These are phyloP conservation scores for Blastosporella zonata DNA, from an alignment of 1,284 basidiomycete species.

Conservation along the genomic window DNA sequence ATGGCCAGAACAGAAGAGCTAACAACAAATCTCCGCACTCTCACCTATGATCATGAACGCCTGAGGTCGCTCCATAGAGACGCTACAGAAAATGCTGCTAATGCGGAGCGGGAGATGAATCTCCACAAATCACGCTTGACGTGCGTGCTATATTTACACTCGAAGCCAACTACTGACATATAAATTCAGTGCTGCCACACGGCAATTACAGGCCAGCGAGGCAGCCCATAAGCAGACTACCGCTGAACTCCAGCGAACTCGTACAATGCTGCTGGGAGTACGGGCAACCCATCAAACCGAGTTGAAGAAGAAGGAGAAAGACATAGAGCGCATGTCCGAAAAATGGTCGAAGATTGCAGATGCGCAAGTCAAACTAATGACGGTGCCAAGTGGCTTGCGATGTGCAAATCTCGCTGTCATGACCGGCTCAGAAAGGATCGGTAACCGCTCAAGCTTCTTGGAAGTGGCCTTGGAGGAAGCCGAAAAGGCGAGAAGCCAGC, in stretches of 20 bases:
- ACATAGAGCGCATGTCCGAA: conserved; percentile 75
- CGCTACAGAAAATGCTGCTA: conserved; percentile 57
- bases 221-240: conserved; percentile 65
- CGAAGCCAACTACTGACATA: conserved; percentile 4
- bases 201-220: conserved; percentile 57
- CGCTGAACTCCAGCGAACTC: conserved; percentile 65
- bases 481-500: conserved; percentile 60
- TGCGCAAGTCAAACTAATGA: conserved; percentile 53
- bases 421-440: conserved; percentile 44
- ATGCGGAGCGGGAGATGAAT: conserved; percentile 72
- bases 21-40: conserved; percentile 69
- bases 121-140: conserved; percentile 66
- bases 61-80: conserved; percentile 60
- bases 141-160: conserved; percentile 41
- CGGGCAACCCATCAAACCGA: conserved; percentile 70
- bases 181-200: conserved; percentile 45
- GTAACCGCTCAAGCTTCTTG: conserved; percentile 53
- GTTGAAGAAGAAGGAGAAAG: conserved; percentile 78
- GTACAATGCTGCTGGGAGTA: conserved; percentile 59
- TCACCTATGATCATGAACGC: conserved; percentile 83
- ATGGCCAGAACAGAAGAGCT: conserved; percentile 77
- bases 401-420: conserved; percentile 54
- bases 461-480: conserved; percentile 76
- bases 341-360: conserved; percentile 74
- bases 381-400: conserved; percentile 46